Percentiles rank a stretch among this genome's conserved stretches.
phyloP scores from a whole-genome alignment of 352 stramenopile genomes.

The Albugo laibachii region DNA sequence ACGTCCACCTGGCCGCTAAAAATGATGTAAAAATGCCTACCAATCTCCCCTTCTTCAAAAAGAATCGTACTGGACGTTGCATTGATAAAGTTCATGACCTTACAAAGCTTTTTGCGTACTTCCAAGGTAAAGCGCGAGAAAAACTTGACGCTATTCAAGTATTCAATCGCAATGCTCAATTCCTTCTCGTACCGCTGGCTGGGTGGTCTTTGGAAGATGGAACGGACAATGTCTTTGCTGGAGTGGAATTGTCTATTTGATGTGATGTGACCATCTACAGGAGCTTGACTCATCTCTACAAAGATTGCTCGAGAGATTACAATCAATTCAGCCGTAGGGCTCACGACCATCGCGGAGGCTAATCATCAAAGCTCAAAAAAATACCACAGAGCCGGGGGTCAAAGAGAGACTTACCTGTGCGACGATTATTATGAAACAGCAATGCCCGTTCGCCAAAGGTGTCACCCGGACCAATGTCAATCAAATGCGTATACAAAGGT shows the following conservation, averaged over 20 bases:
- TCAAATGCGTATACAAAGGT: constrained; percentile 15
- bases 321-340: constrained; percentile 28
- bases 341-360: constrained; percentile 39
- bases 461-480: constrained; percentile 27
- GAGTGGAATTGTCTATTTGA: constrained; percentile 47
- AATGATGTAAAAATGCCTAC: constrained; percentile 71
- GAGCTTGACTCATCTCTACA: constrained; percentile 37
- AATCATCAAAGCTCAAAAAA: neutral
- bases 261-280: constrained; percentile 21
- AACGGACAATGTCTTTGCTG: constrained; percentile 75
- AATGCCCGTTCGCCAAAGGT: constrained; percentile 62
- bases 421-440: constrained; percentile 30
- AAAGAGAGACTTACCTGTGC: constrained; percentile 16
- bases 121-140: constrained; percentile 73
- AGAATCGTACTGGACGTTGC: constrained; percentile 60
- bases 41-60: constrained; percentile 60
- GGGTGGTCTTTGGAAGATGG: constrained; percentile 57
- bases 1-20: constrained; percentile 54
- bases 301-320: constrained; percentile 53
- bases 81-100: constrained; percentile 57
- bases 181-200: constrained; percentile 59
- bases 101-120: constrained; percentile 69
- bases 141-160: constrained; percentile 75
- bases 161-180: constrained; percentile 70
- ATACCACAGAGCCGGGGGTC: neutral